Evolutionary conservation across 2,329 filamentous ascomycete genomes (phyloP).

Genomic region (Chaetomium sp.): DNA sequence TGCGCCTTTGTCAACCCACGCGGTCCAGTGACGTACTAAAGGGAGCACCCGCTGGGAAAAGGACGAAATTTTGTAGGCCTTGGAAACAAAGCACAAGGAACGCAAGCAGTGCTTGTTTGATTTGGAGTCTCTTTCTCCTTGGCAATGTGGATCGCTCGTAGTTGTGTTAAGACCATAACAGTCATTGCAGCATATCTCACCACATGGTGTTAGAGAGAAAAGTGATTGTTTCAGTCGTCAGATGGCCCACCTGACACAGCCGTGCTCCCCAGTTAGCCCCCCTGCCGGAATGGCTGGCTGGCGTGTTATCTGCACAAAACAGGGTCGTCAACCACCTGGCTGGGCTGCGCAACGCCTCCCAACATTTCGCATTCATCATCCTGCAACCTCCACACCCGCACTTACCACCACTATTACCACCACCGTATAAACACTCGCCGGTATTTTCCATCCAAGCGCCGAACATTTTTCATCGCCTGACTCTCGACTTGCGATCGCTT

Average conservation of each 20-base stretch:
- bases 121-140: not conserved
- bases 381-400: slow-evolving; percentile 13
- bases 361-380: slow-evolving; percentile 15
- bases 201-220: not conserved
- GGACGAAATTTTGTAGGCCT: not conserved
- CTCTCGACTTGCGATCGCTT: not conserved
- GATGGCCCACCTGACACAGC: slow-evolving; percentile 15
- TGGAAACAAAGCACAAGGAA: slow-evolving; percentile 1
- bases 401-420: too few species aligned
- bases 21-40: too few species aligned
- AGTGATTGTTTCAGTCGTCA: not conserved
- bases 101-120: not conserved
- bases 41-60: too few species aligned
- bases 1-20: too few species aligned
- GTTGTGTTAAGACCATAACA: not conserved
- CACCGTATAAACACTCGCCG: slow-evolving; percentile 9
- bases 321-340: slow-evolving; percentile 16
- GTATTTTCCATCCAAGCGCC: slow-evolving; percentile 6
- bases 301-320: slow-evolving; percentile 22
- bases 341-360: slow-evolving; percentile 14
- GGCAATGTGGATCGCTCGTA: not conserved
- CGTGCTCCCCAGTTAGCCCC: slow-evolving; percentile 13
- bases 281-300: slow-evolving; percentile 19
- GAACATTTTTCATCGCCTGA: not conserved
- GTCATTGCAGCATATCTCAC: too few species aligned